These are phyloP conservation scores for Aristolochia contorta DNA, from an alignment of 164 flowering plant species.

Conservation along the genomic window DNA sequence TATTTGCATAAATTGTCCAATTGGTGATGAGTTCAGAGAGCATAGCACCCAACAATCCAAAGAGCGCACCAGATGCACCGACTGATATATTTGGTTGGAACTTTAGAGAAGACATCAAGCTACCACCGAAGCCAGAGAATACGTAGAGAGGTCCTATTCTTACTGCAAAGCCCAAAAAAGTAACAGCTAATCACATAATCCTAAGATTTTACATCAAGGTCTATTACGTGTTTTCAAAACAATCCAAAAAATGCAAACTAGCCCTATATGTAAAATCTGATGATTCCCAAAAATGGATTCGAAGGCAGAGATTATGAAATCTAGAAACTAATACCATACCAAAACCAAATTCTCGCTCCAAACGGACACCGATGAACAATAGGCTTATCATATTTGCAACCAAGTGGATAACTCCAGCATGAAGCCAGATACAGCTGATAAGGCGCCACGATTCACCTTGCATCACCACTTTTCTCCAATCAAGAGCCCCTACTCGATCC, in stretches of 20 bases:
- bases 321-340: slow-evolving; percentile 25
- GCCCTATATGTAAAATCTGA: too few relatives aligned
- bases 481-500: slow-evolving; percentile 60
- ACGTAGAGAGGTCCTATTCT: slow-evolving; percentile 45
- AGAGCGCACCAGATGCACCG: slow-evolving; percentile 69
- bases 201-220: slow-evolving; percentile 22
- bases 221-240: background rate
- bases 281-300: too few relatives aligned
- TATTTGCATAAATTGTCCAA: slow-evolving; percentile 54
- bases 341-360: slow-evolving; percentile 82
- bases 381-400: slow-evolving; percentile 80
- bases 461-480: slow-evolving; percentile 36
- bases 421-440: slow-evolving; percentile 61
- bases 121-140: slow-evolving; percentile 66
- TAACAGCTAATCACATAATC: background rate
- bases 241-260: background rate
- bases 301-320: background rate
- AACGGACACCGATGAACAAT: slow-evolving; percentile 66
- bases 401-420: slow-evolving; percentile 67
- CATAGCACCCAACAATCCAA: slow-evolving; percentile 68
- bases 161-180: slow-evolving; percentile 24
- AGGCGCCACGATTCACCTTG: slow-evolving; percentile 56
- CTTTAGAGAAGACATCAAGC: slow-evolving; percentile 37
- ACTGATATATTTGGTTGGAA: slow-evolving; percentile 30
- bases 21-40: slow-evolving; percentile 63